Evolutionary conservation across 78 protist species (phyloP), one percentile per base, ranked within the genome.

Genomic region (Polysphondylium violaceum): DNA sequence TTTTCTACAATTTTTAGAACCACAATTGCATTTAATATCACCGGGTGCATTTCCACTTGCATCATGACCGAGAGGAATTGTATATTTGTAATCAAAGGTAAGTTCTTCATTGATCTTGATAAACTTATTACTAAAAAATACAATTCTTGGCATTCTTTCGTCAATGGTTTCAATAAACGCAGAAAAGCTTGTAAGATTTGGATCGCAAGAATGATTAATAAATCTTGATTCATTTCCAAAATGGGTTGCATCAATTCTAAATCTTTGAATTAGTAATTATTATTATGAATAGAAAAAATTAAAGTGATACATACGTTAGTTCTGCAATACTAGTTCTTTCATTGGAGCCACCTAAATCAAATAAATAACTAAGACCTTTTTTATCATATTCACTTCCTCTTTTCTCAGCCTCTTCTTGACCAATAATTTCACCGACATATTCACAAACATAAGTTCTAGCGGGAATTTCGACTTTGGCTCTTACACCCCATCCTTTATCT

Each of bases 121-220:
- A 9, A 50, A 51, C 40, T 61, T 56, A 40, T 73, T 40, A 27
- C 76, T 69, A 67, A 94, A 94, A 47, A 94, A 89, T 12, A 91
- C 90, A 55, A 94, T 50, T 16, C 91, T 83, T 29, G 87, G 68
- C 36, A 68, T 56, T 47, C 61, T 33, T 12, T 6, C 4, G 25
- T 74, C 86, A 0, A 44, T 40, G 23, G 25, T 31, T 43, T 94
- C 72, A 53, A 56, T 51, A 76, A 78, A 53, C 3, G 72, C 41
- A 55, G 41, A 86, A 36, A 72, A n/a, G 19, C n/a, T 29, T 38
- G 2, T n/a, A 29, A 94, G 68, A 71, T 94, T 94, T 40, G 96
- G 94, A 35, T 27, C 77, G 64, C 96, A 94, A 4, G 89, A 81
- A 71, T 94, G 96, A 74, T 94, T 94, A 36, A 91, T 47, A 55